A percentile compares a stretch with the other conserved stretches of the same genome.
These are phyloP conservation scores for Suillus fuscotomentosus DNA, from an alignment of 768 basidiomycete species.

Conservation along the genomic window DNA sequence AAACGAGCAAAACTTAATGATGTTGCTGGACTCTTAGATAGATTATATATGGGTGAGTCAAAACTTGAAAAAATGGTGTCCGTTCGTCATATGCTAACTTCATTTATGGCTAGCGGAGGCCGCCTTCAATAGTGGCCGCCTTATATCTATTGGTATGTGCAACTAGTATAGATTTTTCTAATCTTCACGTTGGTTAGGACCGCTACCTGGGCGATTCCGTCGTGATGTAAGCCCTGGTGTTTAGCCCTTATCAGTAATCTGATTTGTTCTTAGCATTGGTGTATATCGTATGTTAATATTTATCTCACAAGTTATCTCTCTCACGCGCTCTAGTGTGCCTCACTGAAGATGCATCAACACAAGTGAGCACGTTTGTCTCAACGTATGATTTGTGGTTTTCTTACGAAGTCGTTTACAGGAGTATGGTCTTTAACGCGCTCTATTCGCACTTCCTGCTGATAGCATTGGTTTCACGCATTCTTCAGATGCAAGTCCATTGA, in stretches of 20 bases:
- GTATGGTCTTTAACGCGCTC: background rate
- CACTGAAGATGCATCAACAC: background rate
- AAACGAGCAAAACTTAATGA: constrained; percentile 1
- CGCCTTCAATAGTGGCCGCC: constrained; percentile 22
- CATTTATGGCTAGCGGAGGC: constrained; percentile 19
- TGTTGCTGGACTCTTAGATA: constrained; percentile 13
- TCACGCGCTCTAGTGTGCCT: background rate
- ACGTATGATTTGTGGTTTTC: background rate
- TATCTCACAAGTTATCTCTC: background rate
- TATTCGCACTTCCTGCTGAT: background rate
- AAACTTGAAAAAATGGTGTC: background rate
- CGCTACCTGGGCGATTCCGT: constrained; percentile 32
- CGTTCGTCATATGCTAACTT: constrained; percentile 1
- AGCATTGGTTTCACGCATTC: background rate
- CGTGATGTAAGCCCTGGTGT: constrained; percentile 20
- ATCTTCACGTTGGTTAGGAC: constrained; percentile 17
- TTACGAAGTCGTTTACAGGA: background rate
- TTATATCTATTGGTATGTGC: constrained; percentile 25
- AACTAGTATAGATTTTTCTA: background rate
- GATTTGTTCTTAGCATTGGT: background rate
- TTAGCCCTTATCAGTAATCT: background rate
- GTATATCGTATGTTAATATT: background rate
- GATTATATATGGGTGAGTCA: constrained; percentile 30
- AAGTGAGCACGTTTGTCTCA: background rate
- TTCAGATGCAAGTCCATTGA: background rate